Evolutionary conservation across 352 stramenopile genomes (phyloP), one percentile per base, ranked within the genome.

Genomic region (Globisporangium barbulae): DNA sequence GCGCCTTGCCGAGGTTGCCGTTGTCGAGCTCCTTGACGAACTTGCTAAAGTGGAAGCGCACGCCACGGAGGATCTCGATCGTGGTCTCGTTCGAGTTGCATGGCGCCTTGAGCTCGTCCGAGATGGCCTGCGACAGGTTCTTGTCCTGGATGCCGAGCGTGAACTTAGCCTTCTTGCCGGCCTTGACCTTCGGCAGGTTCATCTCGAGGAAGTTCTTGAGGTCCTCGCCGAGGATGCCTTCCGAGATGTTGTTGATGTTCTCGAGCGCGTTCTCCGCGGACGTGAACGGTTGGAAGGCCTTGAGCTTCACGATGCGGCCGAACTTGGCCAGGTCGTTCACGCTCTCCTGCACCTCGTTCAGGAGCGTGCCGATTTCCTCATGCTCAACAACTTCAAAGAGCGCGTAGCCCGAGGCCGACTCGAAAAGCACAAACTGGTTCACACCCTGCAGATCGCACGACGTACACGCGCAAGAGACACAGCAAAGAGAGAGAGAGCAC

Each of bases 141-240:
- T 86, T 98, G 86, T 92, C 99, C 90, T 85, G 98, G 57, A 98
- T 88, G 47, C 92, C 92, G 30, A 98, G 83, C 37, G 83, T 68
- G 65, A 96, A 95, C 67, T 95, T 96, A 65, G 79, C 79, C 72
- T 96, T 96, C 74, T 96, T 97, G 60, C 81, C 81, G 41, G 94
- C 81, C 73, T 97, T 98, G 63, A 96, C 88, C 72, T 99, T 99
- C 42, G 98, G 97, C 59, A 99, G 70, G 81, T 99, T 99, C 89
- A 99, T 98, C 76, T 99, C 97, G 56, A 99, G 87, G 83, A 99
- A 99, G 74, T 98, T 97, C 72, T 98, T 96, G 48, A 99, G 89
- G 71, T 97, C 91, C 35, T 98, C 88, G 58, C 88, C 85, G 44
- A 98, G 59, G 33, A 98, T 73, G 39, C 97, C 90, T 76, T 99